These are phyloP conservation scores for Rauvolfia tetraphylla DNA, from an alignment of 257 asterid genomes.

Conservation along the genomic window DNA sequence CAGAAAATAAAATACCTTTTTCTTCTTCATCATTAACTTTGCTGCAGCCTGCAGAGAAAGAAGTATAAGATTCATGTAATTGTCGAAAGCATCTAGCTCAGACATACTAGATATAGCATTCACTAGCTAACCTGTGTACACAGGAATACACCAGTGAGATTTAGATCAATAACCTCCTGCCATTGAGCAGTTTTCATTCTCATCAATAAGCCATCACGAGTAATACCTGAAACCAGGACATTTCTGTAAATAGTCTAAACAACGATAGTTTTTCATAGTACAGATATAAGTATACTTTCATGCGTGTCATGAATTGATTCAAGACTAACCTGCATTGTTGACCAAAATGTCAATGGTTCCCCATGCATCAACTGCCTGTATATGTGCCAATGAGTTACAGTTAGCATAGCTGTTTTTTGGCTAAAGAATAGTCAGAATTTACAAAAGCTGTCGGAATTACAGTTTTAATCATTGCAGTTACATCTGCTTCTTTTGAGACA, in stretches of 20 bases:
- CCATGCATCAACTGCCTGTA: slow-evolving; percentile 92
- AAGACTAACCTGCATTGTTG: slow-evolving; percentile 81
- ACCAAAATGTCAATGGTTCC: slow-evolving; percentile 83
- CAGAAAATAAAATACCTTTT: slow-evolving; percentile 51
- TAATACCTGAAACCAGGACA: slow-evolving; percentile 58
- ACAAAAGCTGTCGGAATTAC: slow-evolving; percentile 33
- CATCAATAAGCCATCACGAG: slow-evolving; percentile 93
- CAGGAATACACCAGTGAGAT: slow-evolving; percentile 89
- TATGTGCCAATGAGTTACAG: slow-evolving; percentile 25
- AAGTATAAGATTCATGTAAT: slow-evolving; percentile 22
- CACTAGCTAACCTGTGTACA: slow-evolving; percentile 71
- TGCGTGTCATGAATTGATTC: not conserved
- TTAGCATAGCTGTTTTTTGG: slow-evolving; percentile 21
- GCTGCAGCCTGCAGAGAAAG: slow-evolving; percentile 83
- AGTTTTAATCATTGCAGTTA: slow-evolving; percentile 83
- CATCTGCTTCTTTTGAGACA: slow-evolving; percentile 95
- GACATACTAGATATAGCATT: not conserved
- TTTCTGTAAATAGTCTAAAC: slow-evolving; percentile 8
- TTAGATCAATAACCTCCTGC: slow-evolving; percentile 94
- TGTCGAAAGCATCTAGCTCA: not conserved
- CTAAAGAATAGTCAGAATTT: slow-evolving; percentile 9
- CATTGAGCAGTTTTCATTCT: slow-evolving; percentile 89
- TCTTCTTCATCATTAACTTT: slow-evolving; percentile 94
- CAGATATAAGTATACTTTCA: not conserved
- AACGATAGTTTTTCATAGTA: not conserved